Evolutionary conservation across 2,329 filamentous ascomycete genomes (phyloP), one percentile per base, ranked within the genome.

Genomic region (Phaeosphaeriaceae sp.): DNA sequence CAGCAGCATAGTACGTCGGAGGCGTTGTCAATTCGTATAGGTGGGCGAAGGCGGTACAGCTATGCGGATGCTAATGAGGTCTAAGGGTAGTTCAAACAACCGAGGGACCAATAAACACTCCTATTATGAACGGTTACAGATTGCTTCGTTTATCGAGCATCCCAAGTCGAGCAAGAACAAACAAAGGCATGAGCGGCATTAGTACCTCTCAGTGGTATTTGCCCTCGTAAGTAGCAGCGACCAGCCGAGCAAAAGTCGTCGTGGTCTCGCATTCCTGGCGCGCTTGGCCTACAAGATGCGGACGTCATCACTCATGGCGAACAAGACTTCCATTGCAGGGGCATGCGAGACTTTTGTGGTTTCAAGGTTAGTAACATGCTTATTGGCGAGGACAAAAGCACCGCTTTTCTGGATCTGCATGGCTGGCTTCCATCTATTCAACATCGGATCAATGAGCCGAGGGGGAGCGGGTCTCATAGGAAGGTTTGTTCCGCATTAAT

Each of bases 281-380:
- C 41, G 49, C 58, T 63, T 64, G 56, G 56, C 54, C 42, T 48
- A 48, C 55, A 56, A 52, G 45, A 26, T 20, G 38, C 29, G 39
- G 38, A 59, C 61, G 61, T 64, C 59, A 63, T 62, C 21, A 23
- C 18, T 18, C 16, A 15, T 9, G 42, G 42, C 42, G n/a, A 29
- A 36, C 21, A 50, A 6, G 18, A 26, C 23, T 36, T 40, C 38
- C 21, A 50, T 15, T 16, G 46, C 48, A 48, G 48, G n/a, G 43
- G 39, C 34, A 37, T 46, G 46, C 37, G 46, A 50, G 47, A 47
- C 44, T 39, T 28, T 48, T 35, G 29, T 41, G 44, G 48, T 46
- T 52, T 58, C 45, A 57, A 18, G 20, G 47, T 16, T 44, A 33
- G 30, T 12, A 28, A 50, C 35, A 38, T 50, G 49, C 39, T 32